phyloP scores from a whole-genome alignment of 768 basidiomycete genomes.

The Sporobolomyces roseus region DNA sequence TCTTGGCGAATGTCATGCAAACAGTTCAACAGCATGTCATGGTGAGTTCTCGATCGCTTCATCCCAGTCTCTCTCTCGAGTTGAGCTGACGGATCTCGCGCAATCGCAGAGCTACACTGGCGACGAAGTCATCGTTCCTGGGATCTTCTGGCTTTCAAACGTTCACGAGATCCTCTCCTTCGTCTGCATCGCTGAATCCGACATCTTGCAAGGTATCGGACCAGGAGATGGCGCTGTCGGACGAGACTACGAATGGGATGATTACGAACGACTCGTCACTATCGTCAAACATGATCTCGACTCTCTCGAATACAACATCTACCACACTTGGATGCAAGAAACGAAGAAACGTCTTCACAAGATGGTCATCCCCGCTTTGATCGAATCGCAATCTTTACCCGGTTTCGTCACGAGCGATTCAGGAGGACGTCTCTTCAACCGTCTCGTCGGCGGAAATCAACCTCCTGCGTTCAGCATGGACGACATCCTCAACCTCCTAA shows the following conservation, averaged over 20 bases:
- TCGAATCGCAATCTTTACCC: slow-evolving; percentile 94
- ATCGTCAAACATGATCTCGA: slow-evolving; percentile 99
- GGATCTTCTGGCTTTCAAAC: slow-evolving; percentile 99
- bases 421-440: slow-evolving; percentile 86
- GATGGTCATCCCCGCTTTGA: slow-evolving; percentile 98
- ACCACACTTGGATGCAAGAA: slow-evolving; percentile 98
- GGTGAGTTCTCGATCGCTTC: slow-evolving; percentile 57
- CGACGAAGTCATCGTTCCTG: slow-evolving; percentile 92
- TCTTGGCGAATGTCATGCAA: slow-evolving; percentile 98
- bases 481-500: slow-evolving; percentile 90
- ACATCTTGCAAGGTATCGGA: slow-evolving; percentile 96
- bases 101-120: slow-evolving; percentile 60
- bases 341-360: slow-evolving; percentile 91
- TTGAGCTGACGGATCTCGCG: background rate
- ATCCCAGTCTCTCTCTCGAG: background rate
- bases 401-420: slow-evolving; percentile 96
- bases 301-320: slow-evolving; percentile 97
- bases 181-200: slow-evolving; percentile 96
- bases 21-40: slow-evolving; percentile 95
- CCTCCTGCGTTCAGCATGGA: slow-evolving; percentile 96
- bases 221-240: slow-evolving; percentile 90
- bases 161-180: slow-evolving; percentile 99
- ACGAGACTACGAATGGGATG: slow-evolving; percentile 90
- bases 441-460: slow-evolving; percentile 77
- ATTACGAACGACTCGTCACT: slow-evolving; percentile 93